Percentiles rank a stretch among this genome's conserved stretches.
These are phyloP conservation scores for Boletus eberwhitei DNA, from an alignment of 768 basidiomycete genomes.

Conservation along the genomic window DNA sequence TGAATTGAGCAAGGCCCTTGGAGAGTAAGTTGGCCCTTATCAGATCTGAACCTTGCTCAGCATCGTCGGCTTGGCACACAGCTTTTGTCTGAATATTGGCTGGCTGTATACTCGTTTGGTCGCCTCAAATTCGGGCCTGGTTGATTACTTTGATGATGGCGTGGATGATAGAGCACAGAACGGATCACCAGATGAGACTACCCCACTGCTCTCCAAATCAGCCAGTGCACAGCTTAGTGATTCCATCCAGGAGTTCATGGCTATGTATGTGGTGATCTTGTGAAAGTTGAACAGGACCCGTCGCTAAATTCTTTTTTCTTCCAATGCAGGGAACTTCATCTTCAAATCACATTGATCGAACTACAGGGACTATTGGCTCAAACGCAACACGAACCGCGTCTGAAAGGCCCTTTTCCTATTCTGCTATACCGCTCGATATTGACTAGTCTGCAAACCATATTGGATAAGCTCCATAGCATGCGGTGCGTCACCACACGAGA, in stretches of 20 bases:
- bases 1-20: conserved; percentile 79
- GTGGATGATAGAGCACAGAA: conserved; percentile 4
- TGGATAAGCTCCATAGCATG: conserved; percentile 93
- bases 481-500: conserved; percentile 94
- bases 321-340: conserved; percentile 78
- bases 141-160: conserved; percentile 39
- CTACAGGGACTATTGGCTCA: conserved; percentile 83
- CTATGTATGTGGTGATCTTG: conserved; percentile 57
- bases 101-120: conserved; percentile 95
- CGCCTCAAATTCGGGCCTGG: conserved; percentile 75
- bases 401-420: conserved; percentile 95
- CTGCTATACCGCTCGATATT: conserved; percentile 79
- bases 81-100: conserved; percentile 89
- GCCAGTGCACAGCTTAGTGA: conserved; percentile 46
- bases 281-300: not conserved
- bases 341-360: conserved; percentile 88
- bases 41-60: not conserved
- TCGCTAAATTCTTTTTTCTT: conserved; percentile 6
- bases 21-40: conserved; percentile 60
- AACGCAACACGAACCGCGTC: conserved; percentile 87
- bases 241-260: conserved; percentile 85
- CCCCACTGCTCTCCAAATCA: conserved; percentile 32
- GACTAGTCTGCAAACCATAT: conserved; percentile 77
- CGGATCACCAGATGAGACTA: conserved; percentile 28
- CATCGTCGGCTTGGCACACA: conserved; percentile 29